These are phyloP conservation scores for Fomitiporia mediterranea DNA, from an alignment of 1,284 basidiomycete genomes.

Conservation along the genomic window DNA sequence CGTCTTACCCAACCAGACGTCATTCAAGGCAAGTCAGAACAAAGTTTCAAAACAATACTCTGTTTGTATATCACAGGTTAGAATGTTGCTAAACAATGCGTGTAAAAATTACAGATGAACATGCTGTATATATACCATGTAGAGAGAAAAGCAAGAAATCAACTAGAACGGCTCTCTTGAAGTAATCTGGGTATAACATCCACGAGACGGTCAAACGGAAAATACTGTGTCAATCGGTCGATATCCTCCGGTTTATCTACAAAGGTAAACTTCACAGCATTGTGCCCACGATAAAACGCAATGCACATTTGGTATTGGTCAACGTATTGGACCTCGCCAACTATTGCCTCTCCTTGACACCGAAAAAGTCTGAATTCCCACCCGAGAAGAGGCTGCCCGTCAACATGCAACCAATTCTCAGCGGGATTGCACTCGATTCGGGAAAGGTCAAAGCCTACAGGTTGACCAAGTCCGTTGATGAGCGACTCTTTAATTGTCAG, in stretches of 20 bases:
- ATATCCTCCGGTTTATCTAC: conserved; percentile 59
- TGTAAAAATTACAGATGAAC: neutral
- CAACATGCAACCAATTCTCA: conserved; percentile 52
- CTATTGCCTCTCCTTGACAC: conserved; percentile 42
- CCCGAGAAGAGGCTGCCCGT: conserved; percentile 60
- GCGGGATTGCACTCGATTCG: conserved; percentile 76
- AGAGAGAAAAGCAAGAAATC: neutral
- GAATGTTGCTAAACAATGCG: neutral
- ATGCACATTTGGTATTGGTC: conserved; percentile 70
- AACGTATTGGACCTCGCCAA: conserved; percentile 55
- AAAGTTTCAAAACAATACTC: neutral
- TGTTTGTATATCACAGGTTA: neutral
- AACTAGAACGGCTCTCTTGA: conserved; percentile 36
- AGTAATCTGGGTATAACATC: conserved; percentile 68
- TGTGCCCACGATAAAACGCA: conserved; percentile 66
- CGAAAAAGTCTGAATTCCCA: conserved; percentile 79
- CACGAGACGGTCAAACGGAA: conserved; percentile 74
- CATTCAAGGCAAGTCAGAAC: too few species aligned
- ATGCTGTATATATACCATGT: too few species aligned
- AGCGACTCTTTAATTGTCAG: conserved; percentile 75
- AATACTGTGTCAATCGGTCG: conserved; percentile 74
- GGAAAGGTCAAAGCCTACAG: conserved; percentile 71
- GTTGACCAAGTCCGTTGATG: conserved; percentile 75
- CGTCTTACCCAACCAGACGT: too few species aligned
- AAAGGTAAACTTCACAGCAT: conserved; percentile 65